Evolutionary conservation across 2,329 filamentous ascomycete genomes (phyloP).

Genomic region (Didymella sp.): DNA sequence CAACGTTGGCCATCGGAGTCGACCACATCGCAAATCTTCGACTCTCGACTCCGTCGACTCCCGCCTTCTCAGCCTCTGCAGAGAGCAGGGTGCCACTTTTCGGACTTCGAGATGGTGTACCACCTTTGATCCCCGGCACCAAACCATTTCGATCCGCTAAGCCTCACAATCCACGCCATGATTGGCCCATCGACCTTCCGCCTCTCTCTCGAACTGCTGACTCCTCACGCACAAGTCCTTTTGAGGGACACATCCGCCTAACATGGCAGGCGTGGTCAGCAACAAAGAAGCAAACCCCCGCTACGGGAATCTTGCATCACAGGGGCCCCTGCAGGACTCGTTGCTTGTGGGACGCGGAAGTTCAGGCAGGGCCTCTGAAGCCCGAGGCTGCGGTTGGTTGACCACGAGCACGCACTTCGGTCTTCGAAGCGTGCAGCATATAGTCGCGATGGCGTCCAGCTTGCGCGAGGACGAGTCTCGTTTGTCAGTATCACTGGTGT

Average conservation of each 20-base stretch:
- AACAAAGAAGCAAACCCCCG: constrained; percentile 15
- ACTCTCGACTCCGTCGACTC: background rate
- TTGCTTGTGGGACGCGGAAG: constrained; percentile 18
- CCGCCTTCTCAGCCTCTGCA: background rate
- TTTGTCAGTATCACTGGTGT: constrained; percentile 1
- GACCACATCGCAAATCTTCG: constrained; percentile 4
- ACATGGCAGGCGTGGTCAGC: constrained; percentile 11
- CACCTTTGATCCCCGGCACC: constrained; percentile 18
- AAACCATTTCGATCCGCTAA: constrained; percentile 14
- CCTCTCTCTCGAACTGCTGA: constrained; percentile 8
- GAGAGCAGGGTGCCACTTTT: constrained; percentile 5
- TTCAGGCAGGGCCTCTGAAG: constrained; percentile 16
- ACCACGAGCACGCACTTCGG: constrained; percentile 13
- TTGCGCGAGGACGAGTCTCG: background rate
- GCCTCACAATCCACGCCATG: constrained; percentile 4
- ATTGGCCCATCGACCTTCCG: constrained; percentile 8
- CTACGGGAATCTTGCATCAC: constrained; percentile 14
- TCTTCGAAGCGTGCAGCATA: constrained; percentile 15
- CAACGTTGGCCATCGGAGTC: constrained; percentile 6
- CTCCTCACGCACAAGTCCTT: constrained; percentile 12
- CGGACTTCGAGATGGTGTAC: constrained; percentile 15
- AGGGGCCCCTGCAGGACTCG: constrained; percentile 17
- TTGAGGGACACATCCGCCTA: background rate
- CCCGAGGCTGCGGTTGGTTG: constrained; percentile 23
- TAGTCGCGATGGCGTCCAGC: constrained; percentile 13